These are phyloP conservation scores for Letharia columbiana DNA, from an alignment of 495 filamentous ascomycete species.

Conservation along the genomic window DNA sequence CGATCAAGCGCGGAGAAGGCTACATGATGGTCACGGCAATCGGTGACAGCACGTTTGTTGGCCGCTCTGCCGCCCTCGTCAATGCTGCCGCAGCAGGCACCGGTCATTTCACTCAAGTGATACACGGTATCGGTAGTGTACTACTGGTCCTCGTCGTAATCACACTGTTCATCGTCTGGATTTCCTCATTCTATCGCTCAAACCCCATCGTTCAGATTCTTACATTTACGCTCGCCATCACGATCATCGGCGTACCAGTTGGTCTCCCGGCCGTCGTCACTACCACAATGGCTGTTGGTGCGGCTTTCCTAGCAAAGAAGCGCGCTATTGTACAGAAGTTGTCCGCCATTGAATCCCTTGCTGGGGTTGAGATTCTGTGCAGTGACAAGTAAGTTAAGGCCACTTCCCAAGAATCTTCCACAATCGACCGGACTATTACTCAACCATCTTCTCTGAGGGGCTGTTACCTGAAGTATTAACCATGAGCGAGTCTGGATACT, in stretches of 20 bases:
- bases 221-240: slow-evolving; percentile 68
- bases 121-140: slow-evolving; percentile 68
- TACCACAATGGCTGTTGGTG: slow-evolving; percentile 67
- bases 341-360: slow-evolving; percentile 67
- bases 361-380: slow-evolving; percentile 69
- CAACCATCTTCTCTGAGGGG: neutral
- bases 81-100: slow-evolving; percentile 58
- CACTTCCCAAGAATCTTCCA: neutral
- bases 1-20: slow-evolving; percentile 81
- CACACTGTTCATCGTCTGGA: slow-evolving; percentile 74
- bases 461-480: neutral
- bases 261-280: slow-evolving; percentile 69
- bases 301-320: slow-evolving; percentile 63
- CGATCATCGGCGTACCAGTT: slow-evolving; percentile 68
- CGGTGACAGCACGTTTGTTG: slow-evolving; percentile 83
- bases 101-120: slow-evolving; percentile 84
- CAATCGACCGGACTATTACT: neutral
- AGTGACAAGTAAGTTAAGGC: slow-evolving; percentile 46
- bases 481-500: neutral
- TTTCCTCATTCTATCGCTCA: slow-evolving; percentile 79
- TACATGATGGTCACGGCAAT: slow-evolving; percentile 73
- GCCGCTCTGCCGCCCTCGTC: slow-evolving; percentile 78
- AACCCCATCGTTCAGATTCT: slow-evolving; percentile 66
- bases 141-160: slow-evolving; percentile 73
- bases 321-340: slow-evolving; percentile 72